A percentile compares a stretch with the other conserved stretches of the same genome.
Conservation (phyloP, 192 early-diverging fungal genomes). For the Umbelopsis vinacea region DNA sequence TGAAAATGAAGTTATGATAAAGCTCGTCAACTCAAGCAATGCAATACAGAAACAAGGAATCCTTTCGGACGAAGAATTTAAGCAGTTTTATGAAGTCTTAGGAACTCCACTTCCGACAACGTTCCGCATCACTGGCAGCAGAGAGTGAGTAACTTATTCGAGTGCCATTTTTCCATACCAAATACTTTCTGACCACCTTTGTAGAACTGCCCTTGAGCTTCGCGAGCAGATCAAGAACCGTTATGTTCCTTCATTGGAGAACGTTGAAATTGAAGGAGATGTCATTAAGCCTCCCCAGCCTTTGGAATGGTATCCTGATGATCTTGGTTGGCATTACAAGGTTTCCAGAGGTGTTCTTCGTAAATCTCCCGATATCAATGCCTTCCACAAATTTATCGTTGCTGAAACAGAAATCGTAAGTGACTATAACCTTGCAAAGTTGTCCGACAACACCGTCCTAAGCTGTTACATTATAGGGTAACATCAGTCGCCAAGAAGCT, state of each 20-base stretch:
- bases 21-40: neutral
- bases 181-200: neutral
- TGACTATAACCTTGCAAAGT: neutral
- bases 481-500: slow-evolving; percentile 94
- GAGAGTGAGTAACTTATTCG: slow-evolving; percentile 51
- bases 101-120: slow-evolving; percentile 81
- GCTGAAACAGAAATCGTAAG: slow-evolving; percentile 91
- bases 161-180: neutral
- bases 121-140: slow-evolving; percentile 93
- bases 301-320: slow-evolving; percentile 90
- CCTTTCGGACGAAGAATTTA: slow-evolving; percentile 84
- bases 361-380: slow-evolving; percentile 72
- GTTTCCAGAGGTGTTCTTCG: slow-evolving; percentile 77
- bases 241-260: slow-evolving; percentile 50
- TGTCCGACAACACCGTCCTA: neutral
- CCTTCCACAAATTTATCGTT: slow-evolving; percentile 94
- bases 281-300: slow-evolving; percentile 75
- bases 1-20: neutral
- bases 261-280: slow-evolving; percentile 72
- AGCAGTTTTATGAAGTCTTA: slow-evolving; percentile 71
- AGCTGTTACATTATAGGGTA: slow-evolving; percentile 60
- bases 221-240: slow-evolving; percentile 70
- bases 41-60: slow-evolving; percentile 60
- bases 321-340: slow-evolving; percentile 88
- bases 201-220: slow-evolving; percentile 70